A percentile compares a stretch with the other conserved stretches of the same genome.
Evolutionary conservation across 2,329 filamentous ascomycete genomes (phyloP).

Genomic region (Acrodontium crateriforme): DNA sequence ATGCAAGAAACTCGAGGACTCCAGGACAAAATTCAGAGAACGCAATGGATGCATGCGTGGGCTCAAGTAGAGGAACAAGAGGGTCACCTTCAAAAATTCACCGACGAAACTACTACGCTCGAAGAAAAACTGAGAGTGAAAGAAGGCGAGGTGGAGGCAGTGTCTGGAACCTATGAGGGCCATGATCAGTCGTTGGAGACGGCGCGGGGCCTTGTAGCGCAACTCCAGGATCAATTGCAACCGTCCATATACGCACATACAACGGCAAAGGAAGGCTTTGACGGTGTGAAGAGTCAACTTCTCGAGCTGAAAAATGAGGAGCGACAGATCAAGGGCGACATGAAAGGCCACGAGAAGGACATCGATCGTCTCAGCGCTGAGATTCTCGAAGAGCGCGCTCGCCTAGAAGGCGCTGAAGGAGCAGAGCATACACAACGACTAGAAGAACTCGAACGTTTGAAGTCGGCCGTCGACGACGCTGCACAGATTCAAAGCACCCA

Average conservation of each 20-base stretch:
- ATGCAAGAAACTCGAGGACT: slow-evolving; percentile 55
- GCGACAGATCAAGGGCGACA: slow-evolving; percentile 46
- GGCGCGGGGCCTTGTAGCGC: slow-evolving; percentile 22
- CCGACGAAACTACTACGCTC: slow-evolving; percentile 18
- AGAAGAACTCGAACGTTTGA: slow-evolving; percentile 35
- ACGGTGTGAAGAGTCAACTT: slow-evolving; percentile 21
- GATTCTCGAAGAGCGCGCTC: slow-evolving; percentile 42
- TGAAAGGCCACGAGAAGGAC: slow-evolving; percentile 38
- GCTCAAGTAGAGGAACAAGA: slow-evolving; percentile 71
- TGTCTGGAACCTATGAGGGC: slow-evolving; percentile 29
- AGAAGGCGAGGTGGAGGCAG: slow-evolving; percentile 30
- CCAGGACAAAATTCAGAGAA: slow-evolving; percentile 43
- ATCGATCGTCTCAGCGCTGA: slow-evolving; percentile 26
- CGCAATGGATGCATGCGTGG: slow-evolving; percentile 67
- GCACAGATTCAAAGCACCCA: slow-evolving; percentile 30
- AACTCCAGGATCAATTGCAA: slow-evolving; percentile 22
- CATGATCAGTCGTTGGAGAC: slow-evolving; percentile 27
- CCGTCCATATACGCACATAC: slow-evolving; percentile 35
- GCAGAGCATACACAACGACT: slow-evolving; percentile 51
- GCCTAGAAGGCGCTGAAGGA: slow-evolving; percentile 50
- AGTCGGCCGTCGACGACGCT: slow-evolving; percentile 35
- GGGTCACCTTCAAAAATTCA: slow-evolving; percentile 16
- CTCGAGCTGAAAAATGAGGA: slow-evolving; percentile 37
- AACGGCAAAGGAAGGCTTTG: slow-evolving; percentile 38
- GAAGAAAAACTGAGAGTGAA: slow-evolving; percentile 33